Percentiles rank a stretch among this genome's conserved stretches.
Evolutionary conservation across 2,329 filamentous ascomycete genomes (phyloP).

Genomic region (Aspergillus texensis): DNA sequence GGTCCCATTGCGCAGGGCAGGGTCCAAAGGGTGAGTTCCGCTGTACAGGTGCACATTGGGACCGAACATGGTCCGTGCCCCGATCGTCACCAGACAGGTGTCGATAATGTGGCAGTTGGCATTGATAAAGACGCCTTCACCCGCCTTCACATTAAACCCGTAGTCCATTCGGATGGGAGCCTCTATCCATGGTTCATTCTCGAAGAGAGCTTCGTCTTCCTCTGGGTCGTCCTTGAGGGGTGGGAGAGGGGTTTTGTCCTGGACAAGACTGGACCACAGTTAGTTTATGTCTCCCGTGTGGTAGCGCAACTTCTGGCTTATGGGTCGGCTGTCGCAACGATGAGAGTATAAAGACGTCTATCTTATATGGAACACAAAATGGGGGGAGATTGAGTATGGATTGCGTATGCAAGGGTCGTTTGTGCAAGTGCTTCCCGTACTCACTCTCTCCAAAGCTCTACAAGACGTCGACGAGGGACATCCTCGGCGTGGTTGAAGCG

Average conservation of each 20-base stretch:
- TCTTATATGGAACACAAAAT: neutral
- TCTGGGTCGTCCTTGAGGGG: conserved; percentile 58
- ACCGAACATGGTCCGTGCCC: conserved; percentile 74
- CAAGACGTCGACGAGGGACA: conserved; percentile 61
- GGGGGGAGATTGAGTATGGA: neutral
- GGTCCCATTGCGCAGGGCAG: conserved; percentile 71
- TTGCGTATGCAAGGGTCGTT: neutral
- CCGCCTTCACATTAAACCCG: conserved; percentile 72
- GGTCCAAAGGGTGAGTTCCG: conserved; percentile 77
- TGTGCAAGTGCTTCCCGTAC: conserved; percentile 29
- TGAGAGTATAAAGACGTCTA: neutral
- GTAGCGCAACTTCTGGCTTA: neutral
- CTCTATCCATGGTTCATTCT: conserved; percentile 69
- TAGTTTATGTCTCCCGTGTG: neutral
- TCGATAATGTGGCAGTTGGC: conserved; percentile 76
- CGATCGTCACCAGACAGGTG: conserved; percentile 73
- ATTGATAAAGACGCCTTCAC: conserved; percentile 74
- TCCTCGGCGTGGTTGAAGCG: conserved; percentile 67
- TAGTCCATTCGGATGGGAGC: conserved; percentile 74
- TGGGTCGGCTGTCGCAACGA: neutral
- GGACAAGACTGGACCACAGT: conserved; percentile 56
- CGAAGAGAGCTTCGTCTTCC: conserved; percentile 67
- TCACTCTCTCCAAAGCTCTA: conserved; percentile 74
- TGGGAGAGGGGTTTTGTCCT: conserved; percentile 66
- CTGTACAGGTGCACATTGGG: conserved; percentile 77